Evolutionary conservation across 805 yeast genomes (phyloP).

Genomic region (Starmerella stellata): DNA sequence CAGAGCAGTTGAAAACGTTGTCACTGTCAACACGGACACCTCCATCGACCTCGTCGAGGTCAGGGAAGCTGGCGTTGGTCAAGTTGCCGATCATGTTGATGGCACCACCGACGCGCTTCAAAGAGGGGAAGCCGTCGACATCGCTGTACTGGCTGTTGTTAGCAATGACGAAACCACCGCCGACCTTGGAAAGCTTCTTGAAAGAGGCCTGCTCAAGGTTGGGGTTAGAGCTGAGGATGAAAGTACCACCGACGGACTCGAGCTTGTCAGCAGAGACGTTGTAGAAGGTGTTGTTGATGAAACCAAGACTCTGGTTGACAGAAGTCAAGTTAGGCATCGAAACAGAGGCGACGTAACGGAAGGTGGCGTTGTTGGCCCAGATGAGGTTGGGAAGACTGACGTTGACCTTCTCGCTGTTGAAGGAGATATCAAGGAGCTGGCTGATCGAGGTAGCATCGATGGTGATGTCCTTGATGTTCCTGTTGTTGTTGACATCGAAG

Average conservation of each 20-base stretch:
- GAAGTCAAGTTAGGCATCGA: conserved; percentile 47
- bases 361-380: conserved; percentile 76
- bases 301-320: conserved; percentile 68
- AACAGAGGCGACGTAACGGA: conserved; percentile 62
- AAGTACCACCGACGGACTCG: conserved; percentile 56
- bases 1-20: conserved; percentile 55
- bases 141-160: conserved; percentile 59
- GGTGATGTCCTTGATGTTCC: conserved; percentile 43
- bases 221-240: conserved; percentile 56
- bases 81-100: conserved; percentile 64
- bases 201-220: conserved; percentile 52
- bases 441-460: conserved; percentile 58
- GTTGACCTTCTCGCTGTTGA: conserved; percentile 67
- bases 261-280: conserved; percentile 29
- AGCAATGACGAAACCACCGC: conserved; percentile 84
- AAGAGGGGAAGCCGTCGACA: conserved; percentile 55
- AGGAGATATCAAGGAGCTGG: conserved; percentile 57
- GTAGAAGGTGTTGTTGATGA: conserved; percentile 49
- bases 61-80: conserved; percentile 56
- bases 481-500: conserved; percentile 75
- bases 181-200: conserved; percentile 50
- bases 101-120: conserved; percentile 75
- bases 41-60: conserved; percentile 69
- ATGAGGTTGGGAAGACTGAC: conserved; percentile 33
- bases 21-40: conserved; percentile 65